Evolutionary conservation across 2,329 filamentous ascomycete genomes (phyloP).

Genomic region (Fusarium veterinarium): DNA sequence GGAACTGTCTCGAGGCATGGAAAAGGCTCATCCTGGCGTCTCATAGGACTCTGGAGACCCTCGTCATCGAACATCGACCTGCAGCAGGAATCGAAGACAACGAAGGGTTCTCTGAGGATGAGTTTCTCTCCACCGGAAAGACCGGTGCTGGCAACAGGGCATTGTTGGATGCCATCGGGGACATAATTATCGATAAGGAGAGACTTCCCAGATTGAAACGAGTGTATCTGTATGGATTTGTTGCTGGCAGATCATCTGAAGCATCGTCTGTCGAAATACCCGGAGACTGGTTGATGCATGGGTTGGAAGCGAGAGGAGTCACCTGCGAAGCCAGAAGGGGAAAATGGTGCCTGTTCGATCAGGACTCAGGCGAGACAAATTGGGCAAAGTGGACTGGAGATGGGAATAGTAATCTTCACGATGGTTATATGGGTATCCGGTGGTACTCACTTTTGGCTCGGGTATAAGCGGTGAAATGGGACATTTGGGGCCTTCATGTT

Average conservation of each 20-base stretch:
- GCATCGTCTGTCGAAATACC: neutral
- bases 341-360: conserved; percentile 22
- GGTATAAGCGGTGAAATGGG: neutral
- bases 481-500: accelerated
- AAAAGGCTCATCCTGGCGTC: neutral
- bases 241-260: neutral
- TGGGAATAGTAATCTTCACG: neutral
- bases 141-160: neutral
- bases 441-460: conserved; percentile 2
- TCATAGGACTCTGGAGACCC: conserved; percentile 2
- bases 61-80: conserved; percentile 27
- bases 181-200: neutral
- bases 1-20: neutral
- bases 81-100: conserved; percentile 15
- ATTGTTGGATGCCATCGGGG: neutral
- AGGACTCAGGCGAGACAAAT: neutral
- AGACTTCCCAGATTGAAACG: neutral
- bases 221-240: conserved; percentile 17
- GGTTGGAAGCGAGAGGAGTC: neutral
- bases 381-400: conserved; percentile 22
- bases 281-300: neutral
- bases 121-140: conserved; percentile 5
- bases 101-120: conserved; percentile 11
- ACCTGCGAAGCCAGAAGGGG: conserved; percentile 7
- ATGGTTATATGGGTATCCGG: conserved; percentile 13